A percentile compares a stretch with the other conserved stretches of the same genome.
These are phyloP conservation scores for Pythium volutum DNA, from an alignment of 352 stramenopile species.

Conservation along the genomic window DNA sequence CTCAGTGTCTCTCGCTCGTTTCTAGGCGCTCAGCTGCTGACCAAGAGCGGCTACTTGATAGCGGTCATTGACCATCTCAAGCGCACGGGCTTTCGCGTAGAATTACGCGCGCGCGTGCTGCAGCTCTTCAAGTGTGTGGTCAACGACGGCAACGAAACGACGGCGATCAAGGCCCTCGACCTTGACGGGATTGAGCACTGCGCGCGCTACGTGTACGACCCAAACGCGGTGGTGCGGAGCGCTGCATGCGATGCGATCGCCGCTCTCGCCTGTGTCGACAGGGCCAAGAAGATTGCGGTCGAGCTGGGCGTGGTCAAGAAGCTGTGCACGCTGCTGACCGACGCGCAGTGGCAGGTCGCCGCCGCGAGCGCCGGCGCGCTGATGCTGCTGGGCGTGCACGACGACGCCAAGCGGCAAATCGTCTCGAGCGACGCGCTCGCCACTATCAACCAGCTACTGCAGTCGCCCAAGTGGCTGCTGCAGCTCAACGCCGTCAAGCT, in stretches of 20 bases:
- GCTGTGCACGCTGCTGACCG: constrained; percentile 54
- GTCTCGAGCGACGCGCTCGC: constrained; percentile 44
- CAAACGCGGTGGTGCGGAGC: constrained; percentile 34
- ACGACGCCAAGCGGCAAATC: constrained; percentile 68
- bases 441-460: constrained; percentile 57
- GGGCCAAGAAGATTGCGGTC: constrained; percentile 51
- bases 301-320: constrained; percentile 49
- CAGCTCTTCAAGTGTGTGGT: constrained; percentile 59
- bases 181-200: constrained; percentile 44
- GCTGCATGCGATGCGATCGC: constrained; percentile 54
- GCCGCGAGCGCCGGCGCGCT: constrained; percentile 53
- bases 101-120: constrained; percentile 47
- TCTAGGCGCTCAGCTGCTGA: constrained; percentile 45
- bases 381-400: constrained; percentile 60
- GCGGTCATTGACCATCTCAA: constrained; percentile 57
- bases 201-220: constrained; percentile 41
- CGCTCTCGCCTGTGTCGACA: constrained; percentile 57
- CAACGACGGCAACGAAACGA: constrained; percentile 59
- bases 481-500: constrained; percentile 72
- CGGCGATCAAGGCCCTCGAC: constrained; percentile 50
- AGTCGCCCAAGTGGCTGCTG: constrained; percentile 49
- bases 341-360: constrained; percentile 52
- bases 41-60: constrained; percentile 42
- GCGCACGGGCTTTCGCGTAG: constrained; percentile 17
- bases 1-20: constrained; percentile 42